Conservation (phyloP, 306 rosid species). For the Quercus parvula region DNA sequence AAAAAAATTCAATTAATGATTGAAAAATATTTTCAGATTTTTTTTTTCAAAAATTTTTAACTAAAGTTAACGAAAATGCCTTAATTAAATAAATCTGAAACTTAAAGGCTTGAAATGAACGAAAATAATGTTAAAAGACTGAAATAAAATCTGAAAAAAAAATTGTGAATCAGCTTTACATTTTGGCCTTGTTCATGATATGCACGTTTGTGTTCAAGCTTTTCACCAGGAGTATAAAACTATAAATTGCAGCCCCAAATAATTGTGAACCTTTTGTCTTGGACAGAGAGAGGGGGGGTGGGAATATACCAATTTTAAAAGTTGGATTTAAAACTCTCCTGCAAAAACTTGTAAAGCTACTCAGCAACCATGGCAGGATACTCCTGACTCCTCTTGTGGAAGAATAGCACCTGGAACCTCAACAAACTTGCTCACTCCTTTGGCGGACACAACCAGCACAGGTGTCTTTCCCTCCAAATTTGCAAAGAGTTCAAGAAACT, state of each 20-base stretch:
- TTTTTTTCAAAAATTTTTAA: too few relatives aligned
- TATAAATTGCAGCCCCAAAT: neutral
- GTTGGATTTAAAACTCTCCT: constrained; percentile 35
- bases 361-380: constrained; percentile 68
- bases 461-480: constrained; percentile 67
- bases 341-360: constrained; percentile 77
- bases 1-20: too few relatives aligned
- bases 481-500: constrained; percentile 74
- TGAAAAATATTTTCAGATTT: too few relatives aligned
- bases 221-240: neutral
- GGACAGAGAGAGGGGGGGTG: neutral
- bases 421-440: constrained; percentile 83
- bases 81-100: too few relatives aligned
- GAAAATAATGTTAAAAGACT: too few relatives aligned
- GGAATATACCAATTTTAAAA: constrained; percentile 12
- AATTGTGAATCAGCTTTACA: too few relatives aligned
- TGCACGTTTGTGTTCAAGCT: constrained; percentile 26
- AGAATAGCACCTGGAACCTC: constrained; percentile 92
- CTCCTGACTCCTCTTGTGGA: constrained; percentile 96
- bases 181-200: neutral
- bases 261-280: neutral
- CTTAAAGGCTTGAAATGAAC: too few relatives aligned
- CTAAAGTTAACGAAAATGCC: too few relatives aligned
- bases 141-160: too few relatives aligned
- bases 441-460: constrained; percentile 62